Conservation (phyloP, 257 asterid genomes). For the Voacanga thouarsii region DNA sequence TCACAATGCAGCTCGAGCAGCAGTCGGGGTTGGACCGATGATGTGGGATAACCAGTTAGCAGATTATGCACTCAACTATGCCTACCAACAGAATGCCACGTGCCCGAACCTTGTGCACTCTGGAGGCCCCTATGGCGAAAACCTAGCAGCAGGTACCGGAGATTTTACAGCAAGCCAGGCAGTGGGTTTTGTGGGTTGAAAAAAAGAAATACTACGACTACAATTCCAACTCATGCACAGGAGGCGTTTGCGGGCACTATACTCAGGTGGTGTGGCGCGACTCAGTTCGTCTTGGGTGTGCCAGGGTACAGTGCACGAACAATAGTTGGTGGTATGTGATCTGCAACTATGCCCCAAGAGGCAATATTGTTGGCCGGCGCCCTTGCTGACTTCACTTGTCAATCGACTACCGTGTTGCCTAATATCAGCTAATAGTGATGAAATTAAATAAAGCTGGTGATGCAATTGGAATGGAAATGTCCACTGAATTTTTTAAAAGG, state of each 20-base stretch:
- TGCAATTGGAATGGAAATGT: no score
- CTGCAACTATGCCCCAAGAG: constrained; percentile 24
- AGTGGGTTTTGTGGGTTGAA: constrained; percentile 35
- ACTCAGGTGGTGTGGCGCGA: constrained; percentile 26
- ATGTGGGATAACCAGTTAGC: constrained; percentile 45
- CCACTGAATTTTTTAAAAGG: no score
- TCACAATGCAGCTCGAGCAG: constrained; percentile 38
- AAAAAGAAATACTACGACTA: constrained; percentile 29
- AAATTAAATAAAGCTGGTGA: no score
- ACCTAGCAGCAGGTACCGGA: constrained; percentile 35
- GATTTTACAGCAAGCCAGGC: constrained; percentile 29
- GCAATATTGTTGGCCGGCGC: constrained; percentile 15
- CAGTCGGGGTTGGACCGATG: constrained; percentile 30
- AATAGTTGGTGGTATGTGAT: constrained; percentile 19
- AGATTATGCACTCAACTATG: constrained; percentile 41
- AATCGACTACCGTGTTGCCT: no score
- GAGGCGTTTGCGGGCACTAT: constrained; percentile 27
- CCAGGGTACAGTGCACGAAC: constrained; percentile 14
- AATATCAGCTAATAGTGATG: no score
- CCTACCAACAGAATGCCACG: constrained; percentile 21
- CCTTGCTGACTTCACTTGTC: background rate
- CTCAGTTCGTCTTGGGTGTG: constrained; percentile 19
- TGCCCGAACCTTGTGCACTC: constrained; percentile 44
- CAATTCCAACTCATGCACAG: constrained; percentile 24
- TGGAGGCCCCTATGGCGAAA: constrained; percentile 37